Base-by-base conservation (phyloP, 768 basidiomycete species). In the Grammothele lineata region DNA sequence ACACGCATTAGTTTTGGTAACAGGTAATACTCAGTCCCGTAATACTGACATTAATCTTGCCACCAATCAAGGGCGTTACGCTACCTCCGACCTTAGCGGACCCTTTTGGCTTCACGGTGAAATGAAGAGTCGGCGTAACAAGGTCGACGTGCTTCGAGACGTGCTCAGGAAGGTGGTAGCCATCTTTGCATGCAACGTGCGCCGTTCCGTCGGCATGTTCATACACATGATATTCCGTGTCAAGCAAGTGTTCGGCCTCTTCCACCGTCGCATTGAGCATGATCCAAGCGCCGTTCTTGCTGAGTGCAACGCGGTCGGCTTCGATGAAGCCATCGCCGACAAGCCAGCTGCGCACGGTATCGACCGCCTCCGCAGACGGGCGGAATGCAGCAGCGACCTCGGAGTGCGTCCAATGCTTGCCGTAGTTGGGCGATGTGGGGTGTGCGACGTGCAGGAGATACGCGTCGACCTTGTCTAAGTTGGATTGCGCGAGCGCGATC, bases 141-240 rank as follows among this genome's bases (percentile, higher is more conserved):
- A n/a, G n/a, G n/a, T n/a, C n/a, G n/a, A n/a, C n/a, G n/a, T n/a
- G n/a, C n/a, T n/a, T n/a, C n/a, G n/a, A n/a, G n/a, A n/a, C n/a
- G n/a, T n/a, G n/a, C n/a, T n/a, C n/a, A n/a, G n/a, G n/a, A n/a
- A n/a, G n/a, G n/a, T n/a, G n/a, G n/a, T 85, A 87, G 50, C 67
- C 70, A 2, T 74, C 42, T 74, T 77, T 12, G 81, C 82, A 48
- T 79, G 74, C 69, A 41, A 85, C 65, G 30, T 83, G 62, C 25
- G 68, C 62, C 19, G 77, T 75, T 5, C 76, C 80, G 40, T 65
- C 62, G 6, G 60, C 58, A 57, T 85, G 76, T 47, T 72, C 67
- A 71, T 78, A 87, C 23, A 82, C 60, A 48, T 77, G 65, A 56
- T 85, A 88, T 51, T 73, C 67, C 2, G 76, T 59, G 27, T 63